A percentile compares a stretch with the other conserved stretches of the same genome.
phyloP scores from a whole-genome alignment of 371 early-diverging fungal genomes.

The Synchytrium microbalum region DNA sequence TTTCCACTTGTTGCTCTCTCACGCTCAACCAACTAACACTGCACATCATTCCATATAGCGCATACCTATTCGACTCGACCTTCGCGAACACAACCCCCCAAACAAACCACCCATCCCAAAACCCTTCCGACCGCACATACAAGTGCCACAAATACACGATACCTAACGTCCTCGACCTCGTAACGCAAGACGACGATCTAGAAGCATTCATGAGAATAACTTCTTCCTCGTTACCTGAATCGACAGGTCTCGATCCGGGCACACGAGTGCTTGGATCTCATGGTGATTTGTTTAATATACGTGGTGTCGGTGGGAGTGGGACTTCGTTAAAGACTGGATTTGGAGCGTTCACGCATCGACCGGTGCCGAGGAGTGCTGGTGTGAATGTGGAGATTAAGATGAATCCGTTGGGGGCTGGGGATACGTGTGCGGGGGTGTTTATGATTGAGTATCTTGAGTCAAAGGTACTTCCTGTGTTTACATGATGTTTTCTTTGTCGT shows the following conservation, averaged over 20 bases:
- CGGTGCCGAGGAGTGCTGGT: background rate
- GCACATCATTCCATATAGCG: no score
- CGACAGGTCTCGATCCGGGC: constrained; percentile 1
- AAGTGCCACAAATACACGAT: background rate
- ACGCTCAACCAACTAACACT: no score
- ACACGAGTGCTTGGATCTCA: background rate
- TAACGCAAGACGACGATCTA: constrained; percentile 9
- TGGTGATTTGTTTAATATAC: background rate
- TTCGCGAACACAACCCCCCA: background rate
- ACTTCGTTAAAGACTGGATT: background rate
- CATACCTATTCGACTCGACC: background rate
- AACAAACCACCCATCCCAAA: background rate
- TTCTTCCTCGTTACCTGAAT: constrained; percentile 4
- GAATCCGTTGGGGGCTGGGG: constrained; percentile 46
- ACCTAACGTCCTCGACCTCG: constrained; percentile 5
- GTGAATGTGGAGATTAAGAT: constrained; percentile 17
- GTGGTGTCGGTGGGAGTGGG: background rate
- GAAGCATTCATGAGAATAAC: constrained; percentile 3
- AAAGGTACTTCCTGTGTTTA: constrained; percentile 4
- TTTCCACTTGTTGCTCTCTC: no score
- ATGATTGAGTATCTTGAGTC: constrained; percentile 28
- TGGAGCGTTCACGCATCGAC: no score
- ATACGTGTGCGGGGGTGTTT: constrained; percentile 41
- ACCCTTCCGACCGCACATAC: constrained; percentile 5
- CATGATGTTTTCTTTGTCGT: constrained; percentile 4